phyloP scores from a whole-genome alignment of 2,329 filamentous ascomycete species.

The Diaporthe destruens region DNA sequence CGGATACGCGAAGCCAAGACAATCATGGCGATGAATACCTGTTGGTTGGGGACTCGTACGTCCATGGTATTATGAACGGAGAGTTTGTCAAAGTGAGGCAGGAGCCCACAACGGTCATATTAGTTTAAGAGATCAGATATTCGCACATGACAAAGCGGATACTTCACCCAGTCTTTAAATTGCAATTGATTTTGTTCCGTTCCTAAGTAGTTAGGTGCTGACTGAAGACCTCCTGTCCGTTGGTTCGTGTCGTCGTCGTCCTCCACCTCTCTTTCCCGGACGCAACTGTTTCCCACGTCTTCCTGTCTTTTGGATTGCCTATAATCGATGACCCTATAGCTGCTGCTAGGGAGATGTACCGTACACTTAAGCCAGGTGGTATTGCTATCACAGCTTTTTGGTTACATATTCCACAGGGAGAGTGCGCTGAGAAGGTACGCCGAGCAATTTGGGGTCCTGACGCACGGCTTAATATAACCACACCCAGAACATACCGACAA shows the following conservation, averaged over 20 bases:
- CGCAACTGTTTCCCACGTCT: conserved; percentile 42
- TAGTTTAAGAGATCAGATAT: no score
- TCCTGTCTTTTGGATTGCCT: conserved; percentile 44
- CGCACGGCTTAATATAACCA: conserved; percentile 42
- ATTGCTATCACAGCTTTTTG: conserved; percentile 44
- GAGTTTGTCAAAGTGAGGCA: no score
- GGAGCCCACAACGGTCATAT: no score
- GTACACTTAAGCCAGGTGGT: conserved; percentile 43
- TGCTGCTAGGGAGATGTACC: conserved; percentile 42
- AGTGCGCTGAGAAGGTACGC: conserved; percentile 41
- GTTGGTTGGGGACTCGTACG: no score
- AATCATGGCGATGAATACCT: no score
- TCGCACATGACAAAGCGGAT: no score
- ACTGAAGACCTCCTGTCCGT: no score
- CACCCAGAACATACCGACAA: conserved; percentile 43
- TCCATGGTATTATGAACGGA: no score
- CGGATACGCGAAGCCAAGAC: no score
- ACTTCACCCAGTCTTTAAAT: no score
- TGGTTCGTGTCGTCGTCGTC: background rate
- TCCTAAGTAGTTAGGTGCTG: no score
- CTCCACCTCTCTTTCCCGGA: conserved; percentile 43
- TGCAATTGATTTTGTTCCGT: no score
- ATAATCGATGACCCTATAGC: conserved; percentile 43
- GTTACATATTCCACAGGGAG: conserved; percentile 44
- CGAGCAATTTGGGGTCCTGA: conserved; percentile 43